These are phyloP conservation scores for Neofusicoccum cordaticola DNA, from an alignment of 2,329 filamentous ascomycete species.

Conservation along the genomic window DNA sequence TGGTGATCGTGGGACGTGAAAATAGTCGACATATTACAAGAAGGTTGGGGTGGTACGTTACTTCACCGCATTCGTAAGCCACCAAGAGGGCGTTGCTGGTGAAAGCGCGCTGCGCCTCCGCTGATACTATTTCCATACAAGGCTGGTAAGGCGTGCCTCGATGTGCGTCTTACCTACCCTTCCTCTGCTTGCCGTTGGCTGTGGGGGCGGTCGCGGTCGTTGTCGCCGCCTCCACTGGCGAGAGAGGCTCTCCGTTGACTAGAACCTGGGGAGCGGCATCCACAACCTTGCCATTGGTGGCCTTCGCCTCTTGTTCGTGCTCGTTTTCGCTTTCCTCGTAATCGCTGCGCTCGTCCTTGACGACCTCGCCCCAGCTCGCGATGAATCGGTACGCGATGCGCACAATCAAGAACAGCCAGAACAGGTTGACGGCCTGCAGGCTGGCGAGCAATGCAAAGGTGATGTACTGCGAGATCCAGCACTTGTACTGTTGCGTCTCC, in stretches of 20 bases:
- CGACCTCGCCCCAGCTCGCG: slow-evolving; percentile 50
- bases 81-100: background rate
- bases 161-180: background rate
- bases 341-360: slow-evolving; percentile 70
- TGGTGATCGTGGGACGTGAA: slow-evolving; percentile 2
- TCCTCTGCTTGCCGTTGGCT: slow-evolving; percentile 9
- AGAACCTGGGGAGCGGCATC: slow-evolving; percentile 25
- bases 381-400: slow-evolving; percentile 72
- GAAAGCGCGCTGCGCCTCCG: background rate
- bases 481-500: slow-evolving; percentile 76
- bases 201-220: background rate
- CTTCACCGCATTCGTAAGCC: background rate
- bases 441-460: slow-evolving; percentile 62
- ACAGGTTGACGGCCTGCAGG: slow-evolving; percentile 73
- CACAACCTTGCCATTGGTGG: slow-evolving; percentile 9
- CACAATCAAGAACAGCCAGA: slow-evolving; percentile 77
- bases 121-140: background rate
- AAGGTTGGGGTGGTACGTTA: background rate
- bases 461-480: slow-evolving; percentile 65
- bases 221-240: slow-evolving; percentile 9
- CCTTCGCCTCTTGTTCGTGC: background rate
- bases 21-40: slow-evolving; percentile 1
- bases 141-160: background rate
- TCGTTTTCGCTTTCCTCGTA: slow-evolving; percentile 45
- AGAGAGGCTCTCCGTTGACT: slow-evolving; percentile 28